phyloP scores from a whole-genome alignment of 176 grass and related monocot genomes.

The Bonia amplexicaulis region DNA sequence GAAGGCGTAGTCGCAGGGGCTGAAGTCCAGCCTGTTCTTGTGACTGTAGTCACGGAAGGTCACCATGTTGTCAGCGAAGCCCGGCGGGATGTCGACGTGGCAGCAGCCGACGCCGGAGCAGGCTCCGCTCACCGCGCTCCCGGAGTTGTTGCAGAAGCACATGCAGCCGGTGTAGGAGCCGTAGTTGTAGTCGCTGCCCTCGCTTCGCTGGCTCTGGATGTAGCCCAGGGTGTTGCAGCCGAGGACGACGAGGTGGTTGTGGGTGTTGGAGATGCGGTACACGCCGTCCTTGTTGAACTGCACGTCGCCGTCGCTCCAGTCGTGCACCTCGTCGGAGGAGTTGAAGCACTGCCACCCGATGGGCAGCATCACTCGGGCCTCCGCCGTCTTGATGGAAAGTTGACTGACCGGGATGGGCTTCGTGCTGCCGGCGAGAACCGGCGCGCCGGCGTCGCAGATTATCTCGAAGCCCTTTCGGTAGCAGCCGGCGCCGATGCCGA shows the following conservation, averaged over 20 bases:
- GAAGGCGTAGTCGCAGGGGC: background rate
- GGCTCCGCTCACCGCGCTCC: background rate
- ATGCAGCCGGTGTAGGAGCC: background rate
- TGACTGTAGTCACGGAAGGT: too few relatives aligned
- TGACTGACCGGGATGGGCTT: too few relatives aligned
- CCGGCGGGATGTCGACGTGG: background rate
- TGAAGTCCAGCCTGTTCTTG: background rate
- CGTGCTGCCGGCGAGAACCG: too few relatives aligned
- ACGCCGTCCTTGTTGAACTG: background rate
- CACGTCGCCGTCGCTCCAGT: too few relatives aligned
- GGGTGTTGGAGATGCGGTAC: background rate
- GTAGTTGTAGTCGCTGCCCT: background rate
- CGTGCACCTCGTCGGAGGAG: too few relatives aligned
- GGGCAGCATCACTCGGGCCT: too few relatives aligned
- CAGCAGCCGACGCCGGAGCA: background rate
- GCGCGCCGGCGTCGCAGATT: too few relatives aligned
- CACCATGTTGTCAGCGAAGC: background rate
- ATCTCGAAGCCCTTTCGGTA: constrained; percentile 15
- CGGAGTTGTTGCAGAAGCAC: background rate
- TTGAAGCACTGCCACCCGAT: too few relatives aligned
- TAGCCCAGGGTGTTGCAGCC: background rate
- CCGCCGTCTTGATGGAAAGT: too few relatives aligned
- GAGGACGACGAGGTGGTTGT: background rate
- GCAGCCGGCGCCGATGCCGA: background rate
- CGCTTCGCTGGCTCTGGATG: background rate